Evolutionary conservation across 225 moss, liverwort and hornwort genomes (phyloP).

Genomic region (Antitrichia curtipendula): DNA sequence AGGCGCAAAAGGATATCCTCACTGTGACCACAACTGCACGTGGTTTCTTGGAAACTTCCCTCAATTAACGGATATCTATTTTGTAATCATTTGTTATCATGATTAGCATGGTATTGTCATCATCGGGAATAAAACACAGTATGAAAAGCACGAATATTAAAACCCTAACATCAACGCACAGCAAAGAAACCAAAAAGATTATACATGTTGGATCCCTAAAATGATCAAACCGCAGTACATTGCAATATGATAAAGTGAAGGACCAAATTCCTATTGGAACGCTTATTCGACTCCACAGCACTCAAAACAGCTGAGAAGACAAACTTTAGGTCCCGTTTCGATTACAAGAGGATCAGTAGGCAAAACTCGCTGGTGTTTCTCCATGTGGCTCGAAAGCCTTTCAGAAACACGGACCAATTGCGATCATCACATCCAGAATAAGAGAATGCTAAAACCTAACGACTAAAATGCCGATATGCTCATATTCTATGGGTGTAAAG

Average conservation of each 20-base stretch:
- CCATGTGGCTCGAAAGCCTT: background rate
- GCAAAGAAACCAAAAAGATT: background rate
- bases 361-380: constrained; percentile 40
- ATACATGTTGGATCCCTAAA: background rate
- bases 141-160: too few relatives aligned
- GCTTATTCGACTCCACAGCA: background rate
- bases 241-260: background rate
- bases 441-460: fast-evolving
- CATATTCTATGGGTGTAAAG: constrained; percentile 19
- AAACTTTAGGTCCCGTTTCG: background rate
- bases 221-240: background rate
- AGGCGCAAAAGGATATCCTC: background rate
- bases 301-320: background rate
- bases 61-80: constrained; percentile 31
- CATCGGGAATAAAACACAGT: background rate
- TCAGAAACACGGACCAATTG: constrained; percentile 69
- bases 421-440: constrained; percentile 24
- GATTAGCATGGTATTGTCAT: constrained; percentile 24
- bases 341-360: constrained; percentile 10
- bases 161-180: fast-evolving
- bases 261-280: background rate
- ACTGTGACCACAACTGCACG: background rate
- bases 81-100: constrained; percentile 19
- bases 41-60: background rate
- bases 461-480: background rate